Conservation (phyloP, 148 eudicot species). For the Camellia granthamiana region DNA sequence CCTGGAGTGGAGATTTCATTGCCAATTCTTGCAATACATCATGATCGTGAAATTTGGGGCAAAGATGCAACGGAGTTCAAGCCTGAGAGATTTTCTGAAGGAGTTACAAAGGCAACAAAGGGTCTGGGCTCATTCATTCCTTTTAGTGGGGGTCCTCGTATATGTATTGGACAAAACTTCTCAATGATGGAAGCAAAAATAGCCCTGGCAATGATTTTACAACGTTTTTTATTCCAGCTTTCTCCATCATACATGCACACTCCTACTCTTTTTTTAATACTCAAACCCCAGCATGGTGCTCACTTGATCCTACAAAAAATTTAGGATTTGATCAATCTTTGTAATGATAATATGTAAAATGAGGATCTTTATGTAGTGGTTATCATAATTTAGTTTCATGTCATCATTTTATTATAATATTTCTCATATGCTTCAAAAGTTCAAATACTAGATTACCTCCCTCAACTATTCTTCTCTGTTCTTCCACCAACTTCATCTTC, state of each 20-base stretch:
- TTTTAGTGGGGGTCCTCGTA: slow-evolving; percentile 53
- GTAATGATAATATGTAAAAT: too few relatives aligned
- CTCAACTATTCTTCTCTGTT: too few relatives aligned
- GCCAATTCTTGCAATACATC: slow-evolving; percentile 29
- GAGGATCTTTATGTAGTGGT: too few relatives aligned
- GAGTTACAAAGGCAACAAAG: slow-evolving; percentile 39
- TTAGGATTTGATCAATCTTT: too few relatives aligned
- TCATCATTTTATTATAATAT: too few relatives aligned
- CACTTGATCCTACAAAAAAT: slow-evolving; percentile 29
- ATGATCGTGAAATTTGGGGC: slow-evolving; percentile 51
- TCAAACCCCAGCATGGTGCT: slow-evolving; percentile 55
- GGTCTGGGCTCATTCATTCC: slow-evolving; percentile 36
- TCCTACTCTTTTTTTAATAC: slow-evolving; percentile 28
- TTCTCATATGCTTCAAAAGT: too few relatives aligned
- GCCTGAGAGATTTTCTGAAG: slow-evolving; percentile 57
- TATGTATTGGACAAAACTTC: slow-evolving; percentile 53
- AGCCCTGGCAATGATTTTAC: slow-evolving; percentile 41
- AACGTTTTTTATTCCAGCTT: slow-evolving; percentile 33
- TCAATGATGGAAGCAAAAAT: slow-evolving; percentile 47
- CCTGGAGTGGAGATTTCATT: slow-evolving; percentile 26
- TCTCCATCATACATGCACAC: slow-evolving; percentile 54
- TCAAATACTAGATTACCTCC: too few relatives aligned
- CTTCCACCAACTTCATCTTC: too few relatives aligned
- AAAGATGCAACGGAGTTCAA: slow-evolving; percentile 51
- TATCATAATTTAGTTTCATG: too few relatives aligned